Evolutionary conservation across 768 basidiomycete genomes (phyloP).

Genomic region (Mycena rebaudengoi): DNA sequence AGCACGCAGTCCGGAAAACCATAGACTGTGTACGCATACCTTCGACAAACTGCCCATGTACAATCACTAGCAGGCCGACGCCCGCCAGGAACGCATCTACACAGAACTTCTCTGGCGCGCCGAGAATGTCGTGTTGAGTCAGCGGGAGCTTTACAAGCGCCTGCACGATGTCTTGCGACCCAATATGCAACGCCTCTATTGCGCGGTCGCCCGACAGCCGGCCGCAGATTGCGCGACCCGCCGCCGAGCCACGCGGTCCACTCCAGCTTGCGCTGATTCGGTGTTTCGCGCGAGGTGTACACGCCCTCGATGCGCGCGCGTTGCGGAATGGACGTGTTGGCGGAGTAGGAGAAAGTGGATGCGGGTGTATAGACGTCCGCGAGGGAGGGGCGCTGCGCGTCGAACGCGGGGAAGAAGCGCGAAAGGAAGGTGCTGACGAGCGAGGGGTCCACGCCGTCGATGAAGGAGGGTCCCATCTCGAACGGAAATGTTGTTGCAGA

Average conservation of each 20-base stretch:
- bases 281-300: conserved; percentile 68
- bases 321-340: conserved; percentile 82
- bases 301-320: conserved; percentile 80
- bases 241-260: conserved; percentile 80
- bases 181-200: conserved; percentile 73
- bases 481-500: conserved; percentile 80
- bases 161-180: conserved; percentile 68
- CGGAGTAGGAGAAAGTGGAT: conserved; percentile 92
- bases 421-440: conserved; percentile 82
- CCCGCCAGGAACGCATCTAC: conserved; percentile 80
- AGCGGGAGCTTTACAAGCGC: conserved; percentile 71
- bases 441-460: conserved; percentile 74
- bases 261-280: conserved; percentile 84
- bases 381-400: conserved; percentile 74
- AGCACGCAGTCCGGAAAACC: neutral
- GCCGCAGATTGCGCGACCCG: conserved; percentile 82
- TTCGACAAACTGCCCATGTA: conserved; percentile 85
- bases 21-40: conserved; percentile 57
- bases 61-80: conserved; percentile 44
- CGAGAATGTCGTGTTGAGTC: conserved; percentile 85
- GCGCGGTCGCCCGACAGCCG: conserved; percentile 71
- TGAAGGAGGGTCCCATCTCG: conserved; percentile 76
- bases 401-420: conserved; percentile 88
- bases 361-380: conserved; percentile 79
- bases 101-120: conserved; percentile 83